These are phyloP conservation scores for Simmondsia chinensis DNA, from an alignment of 148 eudicot genomes.

Conservation along the genomic window DNA sequence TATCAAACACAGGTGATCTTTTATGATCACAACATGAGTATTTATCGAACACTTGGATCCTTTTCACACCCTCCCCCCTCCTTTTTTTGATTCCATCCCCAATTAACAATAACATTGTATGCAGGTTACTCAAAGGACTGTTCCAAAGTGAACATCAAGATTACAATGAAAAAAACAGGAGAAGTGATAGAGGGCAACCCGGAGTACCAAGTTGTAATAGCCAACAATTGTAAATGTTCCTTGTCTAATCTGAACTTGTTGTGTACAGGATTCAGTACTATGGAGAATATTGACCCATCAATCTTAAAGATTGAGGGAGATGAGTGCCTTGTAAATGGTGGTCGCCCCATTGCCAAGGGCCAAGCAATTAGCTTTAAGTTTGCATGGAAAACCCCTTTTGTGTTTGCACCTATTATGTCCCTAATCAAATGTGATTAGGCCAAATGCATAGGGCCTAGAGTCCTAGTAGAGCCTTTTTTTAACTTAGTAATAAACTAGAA, in stretches of 20 bases:
- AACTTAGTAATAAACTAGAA: no score
- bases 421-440: no score
- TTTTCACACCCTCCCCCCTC: no score
- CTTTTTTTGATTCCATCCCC: no score
- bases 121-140: slow-evolving; percentile 3
- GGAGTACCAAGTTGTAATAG: not conserved
- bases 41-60: no score
- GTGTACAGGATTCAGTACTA: slow-evolving; percentile 3
- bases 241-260: slow-evolving; percentile 4
- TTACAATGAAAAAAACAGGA: slow-evolving; percentile 1
- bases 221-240: slow-evolving; percentile 5
- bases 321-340: slow-evolving; percentile 7
- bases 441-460: no score
- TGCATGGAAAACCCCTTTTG: slow-evolving; percentile 6
- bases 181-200: slow-evolving; percentile 4
- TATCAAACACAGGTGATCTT: no score
- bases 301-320: slow-evolving; percentile 8
- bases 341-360: slow-evolving; percentile 3
- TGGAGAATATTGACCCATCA: not conserved
- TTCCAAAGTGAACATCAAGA: not conserved
- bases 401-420: slow-evolving; percentile 5
- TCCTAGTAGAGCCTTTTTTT: no score
- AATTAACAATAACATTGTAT: not conserved
- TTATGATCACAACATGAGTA: no score
- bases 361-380: slow-evolving; percentile 3